Evolutionary conservation across 345 rosid genomes (phyloP).

Genomic region (Melaleuca alternifolia): DNA sequence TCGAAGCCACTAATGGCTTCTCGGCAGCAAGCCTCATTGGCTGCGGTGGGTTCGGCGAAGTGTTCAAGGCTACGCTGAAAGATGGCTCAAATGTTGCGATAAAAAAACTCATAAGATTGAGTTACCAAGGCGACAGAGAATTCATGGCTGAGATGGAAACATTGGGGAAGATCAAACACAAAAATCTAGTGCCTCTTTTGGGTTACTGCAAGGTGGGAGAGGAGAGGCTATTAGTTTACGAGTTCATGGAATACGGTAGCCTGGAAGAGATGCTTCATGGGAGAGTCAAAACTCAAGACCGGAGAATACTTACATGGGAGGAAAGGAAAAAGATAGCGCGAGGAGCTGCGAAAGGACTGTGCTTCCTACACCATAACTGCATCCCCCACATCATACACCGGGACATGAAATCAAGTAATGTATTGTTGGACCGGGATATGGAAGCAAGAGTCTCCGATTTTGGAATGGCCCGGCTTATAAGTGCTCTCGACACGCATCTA

Average conservation of each 20-base stretch:
- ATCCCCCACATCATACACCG: constrained; percentile 7
- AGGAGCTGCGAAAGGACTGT: constrained; percentile 5
- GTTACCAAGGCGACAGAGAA: constrained; percentile 3
- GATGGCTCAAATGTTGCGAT: not conserved
- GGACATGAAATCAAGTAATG: constrained; percentile 5
- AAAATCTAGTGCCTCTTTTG: not conserved
- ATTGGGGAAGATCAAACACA: not conserved
- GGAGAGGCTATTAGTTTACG: constrained; percentile 2
- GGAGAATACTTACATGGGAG: not conserved
- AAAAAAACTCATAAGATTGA: not conserved
- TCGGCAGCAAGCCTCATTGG: constrained; percentile 1
- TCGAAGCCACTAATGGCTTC: constrained; percentile 9
- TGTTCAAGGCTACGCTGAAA: not conserved
- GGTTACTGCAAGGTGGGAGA: constrained; percentile 2
- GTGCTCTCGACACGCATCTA: constrained; percentile 3
- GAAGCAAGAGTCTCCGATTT: not conserved
- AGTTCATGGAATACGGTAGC: constrained; percentile 2
- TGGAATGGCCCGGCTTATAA: constrained; percentile 4
- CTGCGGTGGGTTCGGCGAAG: constrained; percentile 3
- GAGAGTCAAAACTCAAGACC: not conserved
- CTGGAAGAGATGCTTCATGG: constrained; percentile 2
- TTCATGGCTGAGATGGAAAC: constrained; percentile 8
- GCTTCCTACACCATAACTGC: constrained; percentile 3
- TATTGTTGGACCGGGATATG: not conserved
- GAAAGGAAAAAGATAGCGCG: constrained; percentile 1